Evolutionary conservation across 768 basidiomycete species (phyloP).

Genomic region (Tricholoma furcatifolium): DNA sequence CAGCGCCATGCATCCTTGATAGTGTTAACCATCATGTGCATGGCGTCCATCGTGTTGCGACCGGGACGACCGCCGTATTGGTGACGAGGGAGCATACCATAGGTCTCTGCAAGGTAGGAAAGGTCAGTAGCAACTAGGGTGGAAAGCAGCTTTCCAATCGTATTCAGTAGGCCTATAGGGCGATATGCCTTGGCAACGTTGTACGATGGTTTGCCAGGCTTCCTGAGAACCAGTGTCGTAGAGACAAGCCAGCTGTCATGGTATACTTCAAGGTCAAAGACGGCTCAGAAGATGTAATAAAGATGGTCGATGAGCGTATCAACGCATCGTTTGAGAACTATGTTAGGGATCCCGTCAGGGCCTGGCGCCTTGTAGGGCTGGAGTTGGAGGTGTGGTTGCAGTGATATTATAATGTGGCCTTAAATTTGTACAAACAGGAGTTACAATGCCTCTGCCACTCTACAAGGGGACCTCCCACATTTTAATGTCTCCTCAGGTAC

Average conservation of each 20-base stretch:
- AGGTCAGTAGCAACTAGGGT: slow-evolving; percentile 22
- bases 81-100: slow-evolving; percentile 17
- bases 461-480: too few species aligned
- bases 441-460: too few species aligned
- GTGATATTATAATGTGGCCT: too few species aligned
- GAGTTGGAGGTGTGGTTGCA: too few species aligned
- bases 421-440: too few species aligned
- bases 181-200: slow-evolving; percentile 28
- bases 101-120: slow-evolving; percentile 22
- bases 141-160: too few species aligned
- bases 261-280: too few species aligned
- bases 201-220: slow-evolving; percentile 40
- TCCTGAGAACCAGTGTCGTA: slow-evolving; percentile 28
- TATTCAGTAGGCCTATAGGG: slow-evolving; percentile 32
- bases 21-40: too few species aligned
- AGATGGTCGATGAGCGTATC: slow-evolving; percentile 14
- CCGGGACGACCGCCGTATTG: slow-evolving; percentile 31
- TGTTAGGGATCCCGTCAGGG: slow-evolving; percentile 18
- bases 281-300: slow-evolving; percentile 21
- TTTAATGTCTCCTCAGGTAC: too few species aligned
- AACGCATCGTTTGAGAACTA: slow-evolving; percentile 16
- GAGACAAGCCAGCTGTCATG: slow-evolving; percentile 24
- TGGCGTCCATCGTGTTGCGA: slow-evolving; percentile 28
- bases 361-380: slow-evolving; percentile 26
- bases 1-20: slow-evolving; percentile 35